These are phyloP conservation scores for Talaromyces rugulosus DNA, from an alignment of 2,329 filamentous ascomycete species.

Conservation along the genomic window DNA sequence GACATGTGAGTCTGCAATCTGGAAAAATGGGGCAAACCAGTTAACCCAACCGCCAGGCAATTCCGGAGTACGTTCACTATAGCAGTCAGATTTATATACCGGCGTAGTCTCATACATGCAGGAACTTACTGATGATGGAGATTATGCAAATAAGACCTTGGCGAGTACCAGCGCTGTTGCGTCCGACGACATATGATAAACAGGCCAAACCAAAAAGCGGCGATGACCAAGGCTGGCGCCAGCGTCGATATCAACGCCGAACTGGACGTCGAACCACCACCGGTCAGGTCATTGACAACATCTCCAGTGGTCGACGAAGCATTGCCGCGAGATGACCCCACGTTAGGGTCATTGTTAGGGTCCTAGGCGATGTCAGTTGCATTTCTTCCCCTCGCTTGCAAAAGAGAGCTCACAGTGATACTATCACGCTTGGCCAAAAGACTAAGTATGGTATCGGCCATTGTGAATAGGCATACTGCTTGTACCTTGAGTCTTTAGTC, in stretches of 20 bases:
- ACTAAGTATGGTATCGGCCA: slow-evolving; percentile 3
- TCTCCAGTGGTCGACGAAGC: slow-evolving; percentile 32
- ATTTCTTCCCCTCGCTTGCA: not conserved
- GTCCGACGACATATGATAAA: slow-evolving; percentile 46
- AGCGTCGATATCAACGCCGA: slow-evolving; percentile 48
- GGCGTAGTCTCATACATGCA: not conserved
- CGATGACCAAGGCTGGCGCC: slow-evolving; percentile 42
- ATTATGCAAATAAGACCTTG: slow-evolving; percentile 39
- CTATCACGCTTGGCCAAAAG: slow-evolving; percentile 5
- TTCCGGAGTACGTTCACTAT: slow-evolving; percentile 46
- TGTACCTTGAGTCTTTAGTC: not conserved
- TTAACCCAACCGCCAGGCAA: slow-evolving; percentile 46
- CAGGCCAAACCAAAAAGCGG: slow-evolving; percentile 38
- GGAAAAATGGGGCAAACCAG: slow-evolving; percentile 52
- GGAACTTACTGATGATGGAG: slow-evolving; percentile 35
- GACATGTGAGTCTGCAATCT: slow-evolving; percentile 68
- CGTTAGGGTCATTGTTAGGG: slow-evolving; percentile 37
- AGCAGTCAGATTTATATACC: not conserved
- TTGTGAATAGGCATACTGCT: slow-evolving; percentile 2
- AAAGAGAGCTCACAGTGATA: slow-evolving; percentile 4
- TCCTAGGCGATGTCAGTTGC: slow-evolving; percentile 21
- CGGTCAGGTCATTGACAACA: slow-evolving; percentile 21
- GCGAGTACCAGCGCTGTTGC: slow-evolving; percentile 44
- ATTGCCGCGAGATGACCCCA: slow-evolving; percentile 38
- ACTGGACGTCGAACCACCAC: slow-evolving; percentile 44